Evolutionary conservation across 2,329 filamentous ascomycete genomes (phyloP).

Genomic region (Pseudogymnoascus sp.): DNA sequence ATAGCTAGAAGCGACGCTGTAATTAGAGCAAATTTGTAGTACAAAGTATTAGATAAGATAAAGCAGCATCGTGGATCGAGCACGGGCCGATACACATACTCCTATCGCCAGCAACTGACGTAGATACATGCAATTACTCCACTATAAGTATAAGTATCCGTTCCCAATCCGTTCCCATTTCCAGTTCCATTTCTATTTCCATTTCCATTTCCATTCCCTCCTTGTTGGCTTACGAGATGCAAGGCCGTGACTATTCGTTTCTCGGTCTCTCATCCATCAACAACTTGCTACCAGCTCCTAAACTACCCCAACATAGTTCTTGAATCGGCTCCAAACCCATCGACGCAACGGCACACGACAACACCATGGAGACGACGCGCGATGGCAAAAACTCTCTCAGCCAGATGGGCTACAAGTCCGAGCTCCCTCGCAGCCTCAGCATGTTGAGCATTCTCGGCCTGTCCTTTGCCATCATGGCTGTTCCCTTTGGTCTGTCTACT

Average conservation of each 20-base stretch:
- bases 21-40: too few species aligned
- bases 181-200: background rate
- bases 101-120: background rate
- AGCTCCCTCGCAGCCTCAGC: slow-evolving; percentile 59
- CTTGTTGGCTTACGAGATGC: background rate
- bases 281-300: background rate
- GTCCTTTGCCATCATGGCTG: slow-evolving; percentile 71
- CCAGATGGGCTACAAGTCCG: slow-evolving; percentile 57
- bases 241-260: background rate
- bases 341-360: background rate
- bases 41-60: background rate
- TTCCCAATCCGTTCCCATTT: too few species aligned
- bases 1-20: too few species aligned
- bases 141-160: background rate
- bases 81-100: background rate
- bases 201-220: background rate
- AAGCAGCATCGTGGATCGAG: background rate
- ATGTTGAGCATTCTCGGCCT: slow-evolving; percentile 63
- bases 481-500: slow-evolving; percentile 61
- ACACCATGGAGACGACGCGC: background rate
- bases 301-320: background rate
- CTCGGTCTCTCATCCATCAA: background rate
- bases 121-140: background rate
- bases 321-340: background rate
- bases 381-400: background rate